Evolutionary conservation across 345 rosid species (phyloP), one percentile per base, ranked within the genome.

Genomic region (Raphanus sativus): DNA sequence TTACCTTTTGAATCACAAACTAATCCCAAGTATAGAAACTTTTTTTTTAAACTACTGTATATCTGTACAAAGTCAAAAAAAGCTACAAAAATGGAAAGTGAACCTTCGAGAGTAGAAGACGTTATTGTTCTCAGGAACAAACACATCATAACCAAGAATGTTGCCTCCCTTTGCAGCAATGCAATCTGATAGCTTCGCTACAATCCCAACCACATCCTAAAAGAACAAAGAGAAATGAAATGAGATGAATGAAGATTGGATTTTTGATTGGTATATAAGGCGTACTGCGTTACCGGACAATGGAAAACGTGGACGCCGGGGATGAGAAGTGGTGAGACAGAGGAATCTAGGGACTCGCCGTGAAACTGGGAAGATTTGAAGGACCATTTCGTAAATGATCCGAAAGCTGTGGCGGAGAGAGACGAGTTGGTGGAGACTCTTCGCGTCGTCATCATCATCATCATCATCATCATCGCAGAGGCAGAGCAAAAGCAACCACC

Each of bases 91-190:
- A 21, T 21, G 38, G 38, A 34, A 54, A 58, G 3, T 12, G 4
- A 80, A 92, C 99, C 96, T 95, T 82, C 99, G 85, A 50, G 94
- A 95, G 82, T 95, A 95, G 80, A 95, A 95, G 36, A 91, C 91
- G 69, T 85, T 87, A 73, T 82, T 86, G 55, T 87, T 90, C 12
- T 90, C 84, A 6, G 97, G 98, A 59, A 95, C 98, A 69, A 92
- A 95, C 48, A 95, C 90, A 85, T 95, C 98, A 17, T 93, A 93
- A 7, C 80, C 89, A 65, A 90, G 96, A 83, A 95, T 95, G 86
- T 92, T 95, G 33, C 96, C 99, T 1, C 99, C 93, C 24, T 88
- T 88, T 24, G 97, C 87, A 77, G 99, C 97, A 81, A 92, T 95
- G 55, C 98, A 92, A 25, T 95, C 98, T 2, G 93, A 95, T 25